These are phyloP conservation scores for Grifola frondosa DNA, from an alignment of 1,284 basidiomycete genomes.

Conservation along the genomic window DNA sequence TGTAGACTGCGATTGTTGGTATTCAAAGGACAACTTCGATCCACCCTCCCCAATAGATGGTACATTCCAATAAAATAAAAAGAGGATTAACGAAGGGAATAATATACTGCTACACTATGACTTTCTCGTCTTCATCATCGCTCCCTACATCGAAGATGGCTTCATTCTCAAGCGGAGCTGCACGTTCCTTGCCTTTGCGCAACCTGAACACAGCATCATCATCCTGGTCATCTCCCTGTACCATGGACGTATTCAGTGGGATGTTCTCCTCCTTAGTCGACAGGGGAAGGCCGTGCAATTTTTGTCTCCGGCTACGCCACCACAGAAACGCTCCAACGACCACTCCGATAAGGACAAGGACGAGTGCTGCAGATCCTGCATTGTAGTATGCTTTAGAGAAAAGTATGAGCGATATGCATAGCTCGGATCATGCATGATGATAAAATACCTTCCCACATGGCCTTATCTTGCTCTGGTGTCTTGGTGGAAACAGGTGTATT, in stretches of 20 bases:
- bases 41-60: background rate
- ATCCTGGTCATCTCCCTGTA: slow-evolving; percentile 33
- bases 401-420: background rate
- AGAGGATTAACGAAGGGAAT: background rate
- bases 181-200: slow-evolving; percentile 45
- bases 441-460: slow-evolving; percentile 80
- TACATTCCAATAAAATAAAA: slow-evolving; percentile 1
- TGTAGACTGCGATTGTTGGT: too few species aligned
- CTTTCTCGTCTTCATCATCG: slow-evolving; percentile 39
- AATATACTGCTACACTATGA: slow-evolving; percentile 1
- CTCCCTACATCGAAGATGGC: slow-evolving; percentile 49
- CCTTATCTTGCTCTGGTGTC: slow-evolving; percentile 71
- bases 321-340: slow-evolving; percentile 75
- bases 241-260: slow-evolving; percentile 45
- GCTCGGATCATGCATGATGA: background rate
- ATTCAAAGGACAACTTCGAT: too few species aligned
- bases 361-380: slow-evolving; percentile 82
- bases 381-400: slow-evolving; percentile 79
- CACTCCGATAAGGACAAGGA: slow-evolving; percentile 73
- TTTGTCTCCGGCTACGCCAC: slow-evolving; percentile 60
- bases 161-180: slow-evolving; percentile 26
- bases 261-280: slow-evolving; percentile 50
- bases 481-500: slow-evolving; percentile 41
- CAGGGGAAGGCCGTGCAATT: slow-evolving; percentile 39
- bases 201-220: slow-evolving; percentile 29